Base-by-base conservation (phyloP, 2,329 filamentous ascomycete species). In the Scorias spongiosa region DNA sequence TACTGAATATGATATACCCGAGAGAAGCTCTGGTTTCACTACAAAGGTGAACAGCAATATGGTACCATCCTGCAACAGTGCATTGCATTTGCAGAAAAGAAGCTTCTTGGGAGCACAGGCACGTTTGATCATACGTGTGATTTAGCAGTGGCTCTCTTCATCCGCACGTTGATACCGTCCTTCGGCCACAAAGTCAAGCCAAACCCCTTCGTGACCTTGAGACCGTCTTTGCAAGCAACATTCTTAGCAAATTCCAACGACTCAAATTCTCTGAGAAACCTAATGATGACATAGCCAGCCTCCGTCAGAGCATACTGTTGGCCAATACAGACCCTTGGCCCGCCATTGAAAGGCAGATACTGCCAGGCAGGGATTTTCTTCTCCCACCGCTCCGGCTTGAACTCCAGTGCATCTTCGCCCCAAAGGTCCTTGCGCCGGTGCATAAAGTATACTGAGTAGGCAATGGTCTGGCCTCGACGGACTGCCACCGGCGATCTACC, bases 401-500 rank as follows among this genome's bases (percentile, higher is more conserved):
- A 75, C 36, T 64, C 63, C 17, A 65, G 57, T 5, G 68, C 68
- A 41, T 74, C 70, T 11, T 62, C 54, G 1, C 71, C 71, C 53
- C 64, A 74, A 34, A 69, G 54, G 41, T 69, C 66, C 32, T 61
- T 61, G 11, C 69, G 64, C 14, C 67, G 63, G 49, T 76, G 72
- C 64, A 74, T 73, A 17, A 61, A 49, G 51, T 67, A 70, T 6
- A 66, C 60, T 43, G 49, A 57, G 51, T 69, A 72, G 26, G 57
- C 57, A 36, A 73, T 63, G 2, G 57, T 49, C 3, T 63, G 63
- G 12, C 72, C 71, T 45, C 69, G 69, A 8, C 56, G 58, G 5
- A 76, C 62, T 46, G 71, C 69, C 10, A 78, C 51, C 0, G 73
- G 72, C 1, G 64, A 60, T 12, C 57, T 58, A 32, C 69, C 66